These are phyloP conservation scores for Asterophora lycoperdoides DNA, from an alignment of 768 basidiomycete species.

Conservation along the genomic window DNA sequence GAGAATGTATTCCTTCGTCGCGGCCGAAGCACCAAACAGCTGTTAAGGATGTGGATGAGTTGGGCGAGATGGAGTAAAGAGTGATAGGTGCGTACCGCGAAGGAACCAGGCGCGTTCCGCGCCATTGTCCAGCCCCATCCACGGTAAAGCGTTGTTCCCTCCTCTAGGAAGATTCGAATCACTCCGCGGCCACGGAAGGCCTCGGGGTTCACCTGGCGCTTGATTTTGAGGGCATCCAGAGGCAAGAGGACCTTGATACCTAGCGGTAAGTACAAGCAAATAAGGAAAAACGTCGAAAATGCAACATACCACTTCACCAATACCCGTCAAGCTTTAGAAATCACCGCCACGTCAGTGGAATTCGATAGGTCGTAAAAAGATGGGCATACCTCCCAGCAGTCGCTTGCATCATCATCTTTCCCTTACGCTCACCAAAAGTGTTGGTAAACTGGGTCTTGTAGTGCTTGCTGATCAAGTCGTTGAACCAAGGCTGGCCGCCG, in stretches of 20 bases:
- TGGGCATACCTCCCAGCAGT: slow-evolving; percentile 78
- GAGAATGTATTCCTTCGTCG: slow-evolving; percentile 90
- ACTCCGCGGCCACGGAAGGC: slow-evolving; percentile 95
- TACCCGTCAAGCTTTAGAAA: slow-evolving; percentile 60
- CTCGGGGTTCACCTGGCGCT: slow-evolving; percentile 97
- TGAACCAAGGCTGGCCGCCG: slow-evolving; percentile 97
- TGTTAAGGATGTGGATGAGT: slow-evolving; percentile 26
- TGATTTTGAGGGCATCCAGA: slow-evolving; percentile 96
- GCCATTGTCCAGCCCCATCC: slow-evolving; percentile 99
- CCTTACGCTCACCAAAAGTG: slow-evolving; percentile 89
- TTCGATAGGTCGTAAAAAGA: not conserved
- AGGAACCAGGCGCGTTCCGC: slow-evolving; percentile 92
- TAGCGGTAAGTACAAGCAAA: not conserved
- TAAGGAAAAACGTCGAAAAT: not conserved
- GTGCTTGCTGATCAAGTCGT: slow-evolving; percentile 81
- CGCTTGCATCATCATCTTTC: slow-evolving; percentile 95
- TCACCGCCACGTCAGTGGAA: slow-evolving; percentile 3
- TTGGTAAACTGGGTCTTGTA: slow-evolving; percentile 80
- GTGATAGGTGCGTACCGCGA: slow-evolving; percentile 63
- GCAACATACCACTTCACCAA: slow-evolving; percentile 86
- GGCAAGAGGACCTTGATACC: slow-evolving; percentile 76
- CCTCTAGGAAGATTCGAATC: slow-evolving; percentile 85
- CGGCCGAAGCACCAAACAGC: slow-evolving; percentile 96
- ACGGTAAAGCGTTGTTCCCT: slow-evolving; percentile 88
- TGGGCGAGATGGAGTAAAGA: not conserved